Percentiles rank a stretch among this genome's conserved stretches.
Conservation (phyloP, 192 early-diverging fungal genomes). For the Oehlia diaphana region DNA sequence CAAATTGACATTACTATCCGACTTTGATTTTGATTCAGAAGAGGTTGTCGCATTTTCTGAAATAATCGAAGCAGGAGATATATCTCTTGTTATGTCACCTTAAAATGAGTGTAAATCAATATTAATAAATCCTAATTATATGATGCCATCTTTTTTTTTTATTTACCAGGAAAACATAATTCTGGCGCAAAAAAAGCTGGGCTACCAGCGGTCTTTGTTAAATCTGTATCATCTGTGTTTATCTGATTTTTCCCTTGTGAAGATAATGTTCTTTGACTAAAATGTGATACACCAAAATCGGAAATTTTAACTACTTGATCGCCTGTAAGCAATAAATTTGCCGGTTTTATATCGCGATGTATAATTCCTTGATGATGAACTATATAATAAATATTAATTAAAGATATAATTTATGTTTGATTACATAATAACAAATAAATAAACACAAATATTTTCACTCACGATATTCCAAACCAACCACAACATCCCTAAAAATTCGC, state of each 20-base stretch:
- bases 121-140: neutral
- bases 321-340: conserved; percentile 82
- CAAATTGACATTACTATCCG: conserved; percentile 20
- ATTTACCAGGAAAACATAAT: conserved; percentile 74
- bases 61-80: conserved; percentile 35
- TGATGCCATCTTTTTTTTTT: neutral
- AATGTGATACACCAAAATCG: conserved; percentile 97
- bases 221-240: conserved; percentile 73
- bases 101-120: neutral
- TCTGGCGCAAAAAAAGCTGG: conserved; percentile 99
- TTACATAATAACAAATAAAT: neutral
- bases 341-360: conserved; percentile 98
- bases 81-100: conserved; percentile 36
- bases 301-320: conserved; percentile 90
- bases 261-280: conserved; percentile 51
- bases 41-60: conserved; percentile 29
- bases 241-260: conserved; percentile 25
- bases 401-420: neutral
- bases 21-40: conserved; percentile 26
- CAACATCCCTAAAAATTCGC: conserved; percentile 84
- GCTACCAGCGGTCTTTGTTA: conserved; percentile 92
- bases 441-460: conserved; percentile 33
- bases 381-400: conserved; percentile 29
- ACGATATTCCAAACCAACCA: conserved; percentile 91
- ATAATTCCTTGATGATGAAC: conserved; percentile 95